These are phyloP conservation scores for Trypanosoma conorhini DNA, from an alignment of 208 protist species.

Conservation along the genomic window DNA sequence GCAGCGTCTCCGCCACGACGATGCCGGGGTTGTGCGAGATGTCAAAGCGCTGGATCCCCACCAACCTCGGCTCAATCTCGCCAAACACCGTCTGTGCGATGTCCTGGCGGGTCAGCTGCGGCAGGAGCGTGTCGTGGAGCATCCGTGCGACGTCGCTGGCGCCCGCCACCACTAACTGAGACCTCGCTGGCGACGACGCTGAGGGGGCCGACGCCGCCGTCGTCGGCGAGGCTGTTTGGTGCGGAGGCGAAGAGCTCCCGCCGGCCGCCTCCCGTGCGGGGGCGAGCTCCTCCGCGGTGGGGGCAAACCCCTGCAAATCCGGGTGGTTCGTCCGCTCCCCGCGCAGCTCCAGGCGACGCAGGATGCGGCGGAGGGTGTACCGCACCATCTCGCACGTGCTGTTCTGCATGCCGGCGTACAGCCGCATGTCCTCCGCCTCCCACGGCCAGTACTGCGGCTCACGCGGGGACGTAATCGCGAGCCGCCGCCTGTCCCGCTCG, in stretches of 20 bases:
- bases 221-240: not conserved
- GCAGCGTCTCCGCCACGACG: slow-evolving; percentile 13
- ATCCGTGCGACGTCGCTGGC: not conserved
- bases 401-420: slow-evolving; percentile 5
- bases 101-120: slow-evolving; percentile 9
- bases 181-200: not conserved
- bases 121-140: not conserved
- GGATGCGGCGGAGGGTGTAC: slow-evolving; percentile 6
- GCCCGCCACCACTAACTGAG: not conserved
- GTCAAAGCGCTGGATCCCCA: slow-evolving; percentile 38
- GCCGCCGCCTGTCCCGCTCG: not conserved
- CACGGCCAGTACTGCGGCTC: slow-evolving; percentile 23
- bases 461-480: slow-evolving; percentile 9
- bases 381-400: slow-evolving; percentile 24
- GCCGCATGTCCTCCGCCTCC: slow-evolving; percentile 6
- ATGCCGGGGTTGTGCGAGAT: slow-evolving; percentile 48
- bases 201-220: not conserved
- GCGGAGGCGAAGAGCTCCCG: not conserved
- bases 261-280: not conserved
- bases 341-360: slow-evolving; percentile 5
- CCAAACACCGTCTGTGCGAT: slow-evolving; percentile 33
- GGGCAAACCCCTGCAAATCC: slow-evolving; percentile 13
- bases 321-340: slow-evolving; percentile 15
- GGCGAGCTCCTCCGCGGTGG: not conserved
- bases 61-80: slow-evolving; percentile 42